Conservation (phyloP, 352 stramenopile species). For the Blastocystis hominis region DNA sequence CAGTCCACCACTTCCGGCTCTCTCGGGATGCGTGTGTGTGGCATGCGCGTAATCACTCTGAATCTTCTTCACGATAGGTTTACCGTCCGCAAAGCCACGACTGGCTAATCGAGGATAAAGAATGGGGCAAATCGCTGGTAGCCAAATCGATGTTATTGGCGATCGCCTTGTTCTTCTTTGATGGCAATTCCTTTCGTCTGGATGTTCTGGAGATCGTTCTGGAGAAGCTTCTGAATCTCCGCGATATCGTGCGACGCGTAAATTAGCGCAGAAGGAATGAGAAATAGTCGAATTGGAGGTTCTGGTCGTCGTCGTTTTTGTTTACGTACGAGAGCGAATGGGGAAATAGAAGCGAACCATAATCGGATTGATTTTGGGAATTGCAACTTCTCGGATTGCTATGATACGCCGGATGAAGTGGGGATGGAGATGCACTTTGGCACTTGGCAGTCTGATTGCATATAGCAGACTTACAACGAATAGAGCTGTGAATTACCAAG, state of each 20-base stretch:
- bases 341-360: not conserved
- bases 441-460: not conserved
- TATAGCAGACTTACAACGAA: not conserved
- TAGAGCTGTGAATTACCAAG: too few species aligned
- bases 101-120: conserved; percentile 18
- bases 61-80: not conserved
- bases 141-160: not conserved
- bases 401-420: conserved; percentile 1
- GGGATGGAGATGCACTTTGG: not conserved
- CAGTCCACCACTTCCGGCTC: conserved; percentile 28
- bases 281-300: conserved; percentile 14
- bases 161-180: conserved; percentile 42
- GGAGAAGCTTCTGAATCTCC: not conserved
- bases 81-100: not conserved
- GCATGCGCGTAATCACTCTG: not conserved
- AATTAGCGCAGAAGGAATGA: not conserved
- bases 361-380: conserved; percentile 53
- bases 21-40: conserved; percentile 36
- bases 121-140: conserved; percentile 9
- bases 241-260: conserved; percentile 2
- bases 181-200: not conserved
- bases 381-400: conserved; percentile 41
- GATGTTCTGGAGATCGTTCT: conserved; percentile 21
- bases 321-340: conserved; percentile 23
- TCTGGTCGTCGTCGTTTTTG: conserved; percentile 38